Evolutionary conservation across 352 stramenopile genomes (phyloP), one percentile per base, ranked within the genome.

Genomic region (Phytopythium oedochilum): DNA sequence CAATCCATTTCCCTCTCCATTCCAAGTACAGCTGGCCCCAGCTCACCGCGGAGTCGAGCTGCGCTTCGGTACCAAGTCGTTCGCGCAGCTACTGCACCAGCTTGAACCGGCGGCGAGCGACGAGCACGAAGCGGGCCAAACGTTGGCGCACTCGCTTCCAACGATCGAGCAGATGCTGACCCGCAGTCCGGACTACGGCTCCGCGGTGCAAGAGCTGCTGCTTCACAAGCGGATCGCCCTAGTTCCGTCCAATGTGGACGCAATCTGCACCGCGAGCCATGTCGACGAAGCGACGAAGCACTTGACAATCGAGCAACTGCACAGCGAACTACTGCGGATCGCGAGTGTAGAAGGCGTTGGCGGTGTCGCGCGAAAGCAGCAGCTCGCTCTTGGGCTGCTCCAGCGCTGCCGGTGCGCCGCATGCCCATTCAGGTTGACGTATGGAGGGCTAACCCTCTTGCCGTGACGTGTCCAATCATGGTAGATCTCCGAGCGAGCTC

Each of bases 21-120:
- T 22, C 0, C 26, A 22, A n/a, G 9, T 50, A 40, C 54, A 94
- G 65, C 48, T 94, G 36, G 84, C 84, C 7, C 80, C 84, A 15
- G 61, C 82, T 0, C 74, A 92, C 45, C 68, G 86, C 47, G 82
- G 84, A 18, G 66, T 91, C 18, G 82, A 94, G 63, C 64, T 94
- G 17, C 82, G 78, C 10, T 90, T 94, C 40, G 74, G 72, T 14
- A 57, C 70, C 53, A 87, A 86, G 44, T 77, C 59, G 50, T 91
- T 92, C 47, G 70, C 70, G 8, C 61, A 75, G 3, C 66, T 92
- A 38, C 48, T 94, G 10, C 59, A 73, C 18, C 70, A 78, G 44
- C 55, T 88, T 9, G 52, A 74, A 11, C 38, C 28, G 36, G 26
- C 61, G 26, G 26, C 53, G 29, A 49, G 29, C 20, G 57, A 45